Conservation (phyloP, 2,329 filamentous ascomycete genomes). For the Pseudogymnoascus sp. region DNA sequence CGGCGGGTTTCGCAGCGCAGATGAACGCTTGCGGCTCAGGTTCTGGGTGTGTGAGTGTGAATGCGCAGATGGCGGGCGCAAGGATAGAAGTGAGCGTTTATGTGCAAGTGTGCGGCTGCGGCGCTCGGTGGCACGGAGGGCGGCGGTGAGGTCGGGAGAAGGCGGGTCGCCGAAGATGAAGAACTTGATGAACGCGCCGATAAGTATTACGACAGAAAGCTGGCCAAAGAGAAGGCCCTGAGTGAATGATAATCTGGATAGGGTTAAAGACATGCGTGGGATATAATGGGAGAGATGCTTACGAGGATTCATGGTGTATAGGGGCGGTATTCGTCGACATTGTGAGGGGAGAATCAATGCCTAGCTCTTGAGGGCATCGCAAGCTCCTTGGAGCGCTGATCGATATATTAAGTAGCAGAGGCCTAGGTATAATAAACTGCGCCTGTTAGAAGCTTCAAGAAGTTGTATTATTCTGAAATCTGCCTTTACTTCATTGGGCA, state of each 20-base stretch:
- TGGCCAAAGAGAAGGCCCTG: conserved; percentile 91
- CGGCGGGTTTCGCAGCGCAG: conserved; percentile 63
- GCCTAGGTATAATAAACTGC: not conserved
- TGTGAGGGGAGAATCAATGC: not conserved
- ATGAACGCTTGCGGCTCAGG: conserved; percentile 57
- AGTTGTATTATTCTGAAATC: not conserved
- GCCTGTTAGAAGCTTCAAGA: not conserved
- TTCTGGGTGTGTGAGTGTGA: conserved; percentile 19
- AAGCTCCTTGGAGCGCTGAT: not conserved
- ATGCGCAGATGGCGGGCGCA: conserved; percentile 36
- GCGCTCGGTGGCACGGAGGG: conserved; percentile 65
- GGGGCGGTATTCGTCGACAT: conserved; percentile 2
- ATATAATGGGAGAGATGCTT: conserved; percentile 18
- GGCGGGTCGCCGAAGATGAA: conserved; percentile 97
- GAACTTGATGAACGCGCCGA: conserved; percentile 97
- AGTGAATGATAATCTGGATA: conserved; percentile 71
- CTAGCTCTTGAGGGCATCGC: not conserved
- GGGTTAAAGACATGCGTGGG: conserved; percentile 5
- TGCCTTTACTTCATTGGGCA: not conserved
- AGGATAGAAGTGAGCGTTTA: conserved; percentile 61
- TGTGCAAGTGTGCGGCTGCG: conserved; percentile 68
- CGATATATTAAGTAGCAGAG: not conserved
- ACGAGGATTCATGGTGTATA: conserved; percentile 31
- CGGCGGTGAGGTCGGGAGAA: conserved; percentile 70
- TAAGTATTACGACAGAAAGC: conserved; percentile 79